phyloP scores from a whole-genome alignment of 768 basidiomycete species.

The Phlebiopsis flavidoalba region DNA sequence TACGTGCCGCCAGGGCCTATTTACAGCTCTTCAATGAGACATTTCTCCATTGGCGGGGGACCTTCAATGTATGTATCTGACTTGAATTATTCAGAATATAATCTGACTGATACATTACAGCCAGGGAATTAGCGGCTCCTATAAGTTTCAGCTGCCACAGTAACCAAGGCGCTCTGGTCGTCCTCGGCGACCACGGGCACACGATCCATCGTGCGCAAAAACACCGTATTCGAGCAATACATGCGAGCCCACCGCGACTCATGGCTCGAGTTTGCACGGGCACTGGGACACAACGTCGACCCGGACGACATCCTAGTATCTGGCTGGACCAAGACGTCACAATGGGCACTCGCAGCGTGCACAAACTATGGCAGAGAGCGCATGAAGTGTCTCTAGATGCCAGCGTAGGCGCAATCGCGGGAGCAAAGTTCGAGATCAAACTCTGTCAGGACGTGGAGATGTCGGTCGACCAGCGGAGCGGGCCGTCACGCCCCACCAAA shows the following conservation, averaged over 20 bases:
- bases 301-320: neutral
- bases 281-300: neutral
- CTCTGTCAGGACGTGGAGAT: neutral
- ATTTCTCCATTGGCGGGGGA: neutral
- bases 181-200: neutral
- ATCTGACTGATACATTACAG: neutral
- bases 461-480: slow-evolving; percentile 1
- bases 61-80: neutral
- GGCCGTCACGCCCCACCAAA: neutral
- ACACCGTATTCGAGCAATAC: neutral
- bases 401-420: neutral
- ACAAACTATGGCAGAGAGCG: neutral
- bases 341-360: slow-evolving; percentile 2
- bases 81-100: neutral
- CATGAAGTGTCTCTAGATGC: neutral
- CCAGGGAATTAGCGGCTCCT: neutral
- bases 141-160: neutral
- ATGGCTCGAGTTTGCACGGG: neutral
- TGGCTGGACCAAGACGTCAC: slow-evolving; percentile 2
- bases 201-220: neutral
- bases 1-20: neutral
- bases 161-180: neutral
- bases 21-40: neutral
- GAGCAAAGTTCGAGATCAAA: neutral
- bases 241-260: neutral